A percentile compares a stretch with the other conserved stretches of the same genome.
phyloP scores from a whole-genome alignment of 192 early-diverging fungal genomes.

The Coemansia sp. region DNA sequence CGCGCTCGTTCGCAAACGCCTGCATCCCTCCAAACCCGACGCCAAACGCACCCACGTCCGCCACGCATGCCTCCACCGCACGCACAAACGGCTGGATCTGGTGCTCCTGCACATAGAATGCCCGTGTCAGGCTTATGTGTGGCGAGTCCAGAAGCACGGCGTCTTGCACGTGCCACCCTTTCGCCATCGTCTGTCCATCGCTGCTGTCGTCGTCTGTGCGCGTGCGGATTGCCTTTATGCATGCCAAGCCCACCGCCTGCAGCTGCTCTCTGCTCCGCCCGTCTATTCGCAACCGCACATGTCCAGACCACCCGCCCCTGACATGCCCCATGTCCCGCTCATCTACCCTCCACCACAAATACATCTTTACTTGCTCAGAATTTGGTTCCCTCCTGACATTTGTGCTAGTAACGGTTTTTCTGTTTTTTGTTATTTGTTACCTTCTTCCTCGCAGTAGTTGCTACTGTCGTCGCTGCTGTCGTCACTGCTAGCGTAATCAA shows the following conservation, averaged over 20 bases:
- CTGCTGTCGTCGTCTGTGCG: not conserved
- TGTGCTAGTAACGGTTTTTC: constrained; percentile 5
- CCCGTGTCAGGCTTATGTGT: constrained; percentile 49
- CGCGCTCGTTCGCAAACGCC: constrained; percentile 30
- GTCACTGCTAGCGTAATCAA: constrained; percentile 44
- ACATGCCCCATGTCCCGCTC: constrained; percentile 36
- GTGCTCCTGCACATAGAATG: constrained; percentile 47
- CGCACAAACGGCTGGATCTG: constrained; percentile 38
- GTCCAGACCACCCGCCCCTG: constrained; percentile 45
- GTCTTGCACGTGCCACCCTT: not conserved
- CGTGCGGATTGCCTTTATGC: constrained; percentile 12
- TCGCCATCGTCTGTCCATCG: constrained; percentile 1
- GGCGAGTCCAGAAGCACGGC: constrained; percentile 8
- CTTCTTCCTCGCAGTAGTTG: constrained; percentile 15
- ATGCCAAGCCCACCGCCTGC: constrained; percentile 19
- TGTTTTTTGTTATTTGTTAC: constrained; percentile 15
- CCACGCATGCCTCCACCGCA: constrained; percentile 18
- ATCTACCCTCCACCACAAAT: not conserved
- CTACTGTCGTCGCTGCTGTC: constrained; percentile 24
- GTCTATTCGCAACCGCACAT: constrained; percentile 25
- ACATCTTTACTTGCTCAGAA: not conserved
- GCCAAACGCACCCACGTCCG: constrained; percentile 6
- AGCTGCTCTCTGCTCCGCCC: constrained; percentile 18
- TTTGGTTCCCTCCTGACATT: not conserved
- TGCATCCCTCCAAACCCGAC: constrained; percentile 29